A percentile compares a stretch with the other conserved stretches of the same genome.
These are phyloP conservation scores for Aspergillus hortae DNA, from an alignment of 2,329 filamentous ascomycete species.

Conservation along the genomic window DNA sequence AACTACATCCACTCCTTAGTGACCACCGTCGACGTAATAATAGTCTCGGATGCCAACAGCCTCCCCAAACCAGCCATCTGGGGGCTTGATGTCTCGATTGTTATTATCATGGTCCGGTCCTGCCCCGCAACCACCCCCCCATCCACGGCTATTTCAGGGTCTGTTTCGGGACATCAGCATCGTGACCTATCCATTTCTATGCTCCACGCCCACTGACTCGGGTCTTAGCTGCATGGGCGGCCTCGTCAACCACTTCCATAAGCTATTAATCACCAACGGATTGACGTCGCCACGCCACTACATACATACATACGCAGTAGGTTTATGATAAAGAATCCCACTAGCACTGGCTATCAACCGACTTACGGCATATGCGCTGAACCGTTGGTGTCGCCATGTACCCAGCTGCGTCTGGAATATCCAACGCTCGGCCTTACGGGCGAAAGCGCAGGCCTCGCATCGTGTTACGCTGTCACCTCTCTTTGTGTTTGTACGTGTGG, in stretches of 20 bases:
- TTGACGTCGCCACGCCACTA: neutral
- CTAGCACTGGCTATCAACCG: neutral
- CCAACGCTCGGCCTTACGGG: conserved; percentile 1
- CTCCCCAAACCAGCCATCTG: too few species aligned
- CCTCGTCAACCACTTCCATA: neutral
- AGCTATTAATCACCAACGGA: neutral
- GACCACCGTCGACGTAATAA: neutral
- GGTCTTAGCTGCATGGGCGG: neutral
- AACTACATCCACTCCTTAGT: neutral
- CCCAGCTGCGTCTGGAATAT: conserved; percentile 1
- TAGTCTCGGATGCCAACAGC: too few species aligned
- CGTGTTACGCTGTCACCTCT: conserved; percentile 2
- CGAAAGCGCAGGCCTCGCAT: neutral
- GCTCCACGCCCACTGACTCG: neutral
- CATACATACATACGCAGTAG: too few species aligned
- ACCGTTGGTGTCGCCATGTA: conserved; percentile 1
- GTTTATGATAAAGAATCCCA: too few species aligned
- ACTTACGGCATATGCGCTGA: neutral
- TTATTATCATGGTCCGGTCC: neutral
- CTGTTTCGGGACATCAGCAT: neutral
- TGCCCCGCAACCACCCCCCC: neutral
- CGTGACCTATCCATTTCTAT: neutral
- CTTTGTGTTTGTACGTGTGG: neutral
- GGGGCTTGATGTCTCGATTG: neutral
- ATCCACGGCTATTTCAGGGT: neutral